Base-by-base conservation (phyloP, 164 flowering plant genomes). In the Kingdonia uniflora region DNA sequence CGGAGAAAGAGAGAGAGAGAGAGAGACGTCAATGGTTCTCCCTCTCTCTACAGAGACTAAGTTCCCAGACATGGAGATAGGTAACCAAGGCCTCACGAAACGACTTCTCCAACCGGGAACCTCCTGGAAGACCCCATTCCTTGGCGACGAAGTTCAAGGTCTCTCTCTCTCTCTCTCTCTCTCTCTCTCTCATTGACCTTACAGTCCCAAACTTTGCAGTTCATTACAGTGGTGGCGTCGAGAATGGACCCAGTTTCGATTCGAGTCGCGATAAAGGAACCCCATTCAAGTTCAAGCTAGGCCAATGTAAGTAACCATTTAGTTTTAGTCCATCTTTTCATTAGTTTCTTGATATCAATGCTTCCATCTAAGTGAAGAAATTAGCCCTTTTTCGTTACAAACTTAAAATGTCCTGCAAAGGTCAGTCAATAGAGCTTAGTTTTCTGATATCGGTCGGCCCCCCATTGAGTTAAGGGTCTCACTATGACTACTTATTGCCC, bases 91-190 rank as follows among this genome's bases (percentile, higher is more conserved):
- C 51, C 68, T 77, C 12, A 61, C 35, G 14, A 80, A 80, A 46
- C 52, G 43, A 53, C 69, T 77, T 56, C 58, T 73, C 44, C 62
- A 57, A 23, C 58, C 23, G 43, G 85, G 85, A 16, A 52, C 7
- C 45, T 71, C 78, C 14, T 80, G 85, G 85, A 72, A 68, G 43
- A 65, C 78, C 58, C 85, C 90, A 29, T 62, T 44, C 52, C 70
- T 63, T 1, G 89, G 85, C 5, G 88, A 82, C 59, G 75, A 82
- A 68, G 76, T 82, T 12, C 65, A 79, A 77, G 88, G 88, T 77
- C 11, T 13, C 25, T 19, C 29, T n/a, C 16, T 51, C 29, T 23
- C 11, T 20, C 2, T 11, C 3, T 52, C 15, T 17, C 12, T 17
- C 15, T 23, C 13, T 5, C 12, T n/a, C 40, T 15, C 3, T 5